Conservation (phyloP, 768 basidiomycete species). For the Pulveroboletus sp. region DNA sequence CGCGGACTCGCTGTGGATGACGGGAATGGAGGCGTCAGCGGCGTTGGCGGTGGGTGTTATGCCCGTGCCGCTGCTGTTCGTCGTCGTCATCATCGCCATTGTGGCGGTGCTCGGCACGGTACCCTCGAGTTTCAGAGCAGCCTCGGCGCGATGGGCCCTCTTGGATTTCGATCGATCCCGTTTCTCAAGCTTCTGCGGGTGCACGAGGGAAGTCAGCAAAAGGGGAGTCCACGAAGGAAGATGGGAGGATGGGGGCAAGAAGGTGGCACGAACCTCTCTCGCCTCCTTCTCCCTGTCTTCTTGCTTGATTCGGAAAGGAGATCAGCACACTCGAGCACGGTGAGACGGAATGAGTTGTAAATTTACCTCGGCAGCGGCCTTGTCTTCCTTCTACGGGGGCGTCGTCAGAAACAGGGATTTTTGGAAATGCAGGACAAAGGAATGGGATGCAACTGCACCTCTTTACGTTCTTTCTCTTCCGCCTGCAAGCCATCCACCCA, state of each 20-base stretch:
- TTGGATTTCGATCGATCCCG: slow-evolving; percentile 55
- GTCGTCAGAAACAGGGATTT: slow-evolving; percentile 6
- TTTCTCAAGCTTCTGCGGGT: slow-evolving; percentile 46
- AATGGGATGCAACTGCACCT: slow-evolving; percentile 34
- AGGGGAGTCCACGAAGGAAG: neutral
- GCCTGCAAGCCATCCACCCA: slow-evolving; percentile 30
- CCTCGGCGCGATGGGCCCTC: slow-evolving; percentile 37
- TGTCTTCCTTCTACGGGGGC: slow-evolving; percentile 42
- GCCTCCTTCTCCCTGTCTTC: slow-evolving; percentile 44
- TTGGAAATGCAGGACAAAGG: neutral
- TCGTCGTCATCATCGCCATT: neutral
- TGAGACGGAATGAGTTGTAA: neutral
- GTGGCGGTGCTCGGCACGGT: slow-evolving; percentile 5
- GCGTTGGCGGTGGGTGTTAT: slow-evolving; percentile 9
- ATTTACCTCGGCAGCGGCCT: slow-evolving; percentile 53
- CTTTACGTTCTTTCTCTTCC: slow-evolving; percentile 61
- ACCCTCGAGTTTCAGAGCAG: slow-evolving; percentile 27
- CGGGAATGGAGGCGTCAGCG: slow-evolving; percentile 17
- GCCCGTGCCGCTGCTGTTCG: neutral
- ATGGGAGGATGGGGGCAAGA: neutral
- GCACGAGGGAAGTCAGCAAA: neutral
- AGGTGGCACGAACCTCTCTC: slow-evolving; percentile 36
- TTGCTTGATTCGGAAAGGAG: slow-evolving; percentile 28
- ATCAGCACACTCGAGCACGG: slow-evolving; percentile 14
- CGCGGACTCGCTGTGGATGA: slow-evolving; percentile 29